Conservation (phyloP, 2,329 filamentous ascomycete species). For the Tympanopsis confertula region DNA sequence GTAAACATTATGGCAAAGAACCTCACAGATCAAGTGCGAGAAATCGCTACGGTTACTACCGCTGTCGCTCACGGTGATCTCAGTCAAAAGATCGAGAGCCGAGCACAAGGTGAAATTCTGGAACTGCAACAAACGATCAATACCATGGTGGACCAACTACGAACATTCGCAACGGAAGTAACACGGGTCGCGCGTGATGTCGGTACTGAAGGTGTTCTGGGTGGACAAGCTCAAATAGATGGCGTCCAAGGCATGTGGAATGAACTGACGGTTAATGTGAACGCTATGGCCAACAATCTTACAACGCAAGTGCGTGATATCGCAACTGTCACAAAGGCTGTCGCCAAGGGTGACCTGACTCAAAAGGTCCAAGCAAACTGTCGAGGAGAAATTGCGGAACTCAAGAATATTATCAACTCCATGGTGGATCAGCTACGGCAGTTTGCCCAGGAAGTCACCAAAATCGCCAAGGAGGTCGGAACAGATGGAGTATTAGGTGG, state of each 20-base stretch:
- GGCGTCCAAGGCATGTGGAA: constrained; percentile 42
- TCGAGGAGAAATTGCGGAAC: constrained; percentile 52
- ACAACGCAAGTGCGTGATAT: constrained; percentile 18
- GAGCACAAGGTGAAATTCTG: constrained; percentile 37
- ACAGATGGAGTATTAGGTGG: constrained; percentile 57
- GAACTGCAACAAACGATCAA: constrained; percentile 42
- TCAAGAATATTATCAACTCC: constrained; percentile 61
- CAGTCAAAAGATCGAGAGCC: constrained; percentile 38
- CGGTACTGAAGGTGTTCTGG: constrained; percentile 38
- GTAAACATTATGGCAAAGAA: constrained; percentile 19
- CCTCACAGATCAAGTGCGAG: constrained; percentile 27
- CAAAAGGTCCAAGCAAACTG: constrained; percentile 57
- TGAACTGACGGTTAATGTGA: constrained; percentile 28
- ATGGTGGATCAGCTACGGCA: constrained; percentile 62
- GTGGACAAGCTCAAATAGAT: constrained; percentile 38
- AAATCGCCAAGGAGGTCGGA: constrained; percentile 51
- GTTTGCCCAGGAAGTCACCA: constrained; percentile 59
- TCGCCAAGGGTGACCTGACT: constrained; percentile 57
- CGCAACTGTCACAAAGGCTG: constrained; percentile 13
- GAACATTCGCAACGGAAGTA: constrained; percentile 39
- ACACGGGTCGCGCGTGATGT: constrained; percentile 39
- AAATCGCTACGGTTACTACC: constrained; percentile 40
- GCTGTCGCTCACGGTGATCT: constrained; percentile 39
- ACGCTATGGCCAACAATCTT: constrained; percentile 18
- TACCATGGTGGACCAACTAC: constrained; percentile 41